Evolutionary conservation across 768 basidiomycete species (phyloP).

Genomic region (Tylopilus subfusipes): DNA sequence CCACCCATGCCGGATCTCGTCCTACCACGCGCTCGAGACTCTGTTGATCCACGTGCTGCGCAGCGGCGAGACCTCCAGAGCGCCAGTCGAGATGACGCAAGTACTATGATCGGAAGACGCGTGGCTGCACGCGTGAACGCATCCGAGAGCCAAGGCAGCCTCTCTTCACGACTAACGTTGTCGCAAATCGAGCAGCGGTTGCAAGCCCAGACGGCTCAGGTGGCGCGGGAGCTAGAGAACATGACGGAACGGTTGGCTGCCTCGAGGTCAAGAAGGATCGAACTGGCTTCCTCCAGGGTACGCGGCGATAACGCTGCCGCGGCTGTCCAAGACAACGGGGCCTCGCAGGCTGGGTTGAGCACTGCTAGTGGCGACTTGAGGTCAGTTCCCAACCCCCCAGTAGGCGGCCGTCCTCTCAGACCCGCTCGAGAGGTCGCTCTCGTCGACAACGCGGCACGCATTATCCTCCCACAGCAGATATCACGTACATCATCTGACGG

Average conservation of each 20-base stretch:
- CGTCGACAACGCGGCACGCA: slow-evolving; percentile 16
- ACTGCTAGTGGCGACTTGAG: slow-evolving; percentile 2
- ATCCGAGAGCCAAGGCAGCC: slow-evolving; percentile 16
- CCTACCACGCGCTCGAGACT: slow-evolving; percentile 17
- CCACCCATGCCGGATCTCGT: slow-evolving; percentile 31
- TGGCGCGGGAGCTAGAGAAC: slow-evolving; percentile 32
- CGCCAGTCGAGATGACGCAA: slow-evolving; percentile 27
- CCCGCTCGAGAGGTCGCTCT: slow-evolving; percentile 15
- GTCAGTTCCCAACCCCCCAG: slow-evolving; percentile 2
- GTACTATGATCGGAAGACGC: slow-evolving; percentile 34
- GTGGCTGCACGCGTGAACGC: slow-evolving; percentile 30
- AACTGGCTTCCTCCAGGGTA: slow-evolving; percentile 14
- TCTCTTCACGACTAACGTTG: slow-evolving; percentile 19
- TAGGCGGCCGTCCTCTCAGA: slow-evolving; percentile 15
- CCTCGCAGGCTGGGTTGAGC: background rate
- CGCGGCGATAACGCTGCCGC: slow-evolving; percentile 4
- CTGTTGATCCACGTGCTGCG: slow-evolving; percentile 11
- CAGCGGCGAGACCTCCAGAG: slow-evolving; percentile 22
- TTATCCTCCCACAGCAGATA: slow-evolving; percentile 20
- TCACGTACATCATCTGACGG: slow-evolving; percentile 26
- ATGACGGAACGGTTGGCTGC: slow-evolving; percentile 28
- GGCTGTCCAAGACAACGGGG: background rate
- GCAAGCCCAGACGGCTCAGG: slow-evolving; percentile 29
- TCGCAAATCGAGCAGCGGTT: slow-evolving; percentile 28
- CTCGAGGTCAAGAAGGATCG: slow-evolving; percentile 23